Conservation (phyloP, 2,329 filamentous ascomycete genomes). For the Delphinella strobiligena region DNA sequence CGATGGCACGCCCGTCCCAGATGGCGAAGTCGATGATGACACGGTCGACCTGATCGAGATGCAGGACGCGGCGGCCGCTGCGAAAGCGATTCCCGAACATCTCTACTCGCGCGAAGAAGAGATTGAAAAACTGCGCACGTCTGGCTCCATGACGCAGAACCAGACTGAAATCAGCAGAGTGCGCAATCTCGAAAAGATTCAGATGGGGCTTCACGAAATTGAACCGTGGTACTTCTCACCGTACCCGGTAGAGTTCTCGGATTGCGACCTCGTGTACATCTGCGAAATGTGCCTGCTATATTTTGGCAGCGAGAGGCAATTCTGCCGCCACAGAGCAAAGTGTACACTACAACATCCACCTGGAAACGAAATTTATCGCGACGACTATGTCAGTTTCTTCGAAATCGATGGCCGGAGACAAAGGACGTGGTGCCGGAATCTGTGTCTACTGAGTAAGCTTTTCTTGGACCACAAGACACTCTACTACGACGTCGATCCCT, state of each 20-base stretch:
- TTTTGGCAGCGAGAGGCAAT: slow-evolving; percentile 71
- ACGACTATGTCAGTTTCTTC: slow-evolving; percentile 88
- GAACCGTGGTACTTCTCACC: slow-evolving; percentile 99
- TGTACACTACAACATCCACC: slow-evolving; percentile 86
- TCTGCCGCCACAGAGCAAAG: slow-evolving; percentile 75
- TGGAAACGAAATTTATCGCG: slow-evolving; percentile 95
- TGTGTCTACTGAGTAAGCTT: slow-evolving; percentile 88
- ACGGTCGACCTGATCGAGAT: slow-evolving; percentile 41
- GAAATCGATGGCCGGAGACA: slow-evolving; percentile 94
- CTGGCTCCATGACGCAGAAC: slow-evolving; percentile 97
- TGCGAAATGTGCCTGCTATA: slow-evolving; percentile 96
- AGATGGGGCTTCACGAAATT: slow-evolving; percentile 84
- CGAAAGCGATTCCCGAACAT: slow-evolving; percentile 39
- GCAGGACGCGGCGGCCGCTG: slow-evolving; percentile 36
- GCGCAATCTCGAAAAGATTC: slow-evolving; percentile 83
- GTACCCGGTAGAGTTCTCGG: slow-evolving; percentile 79
- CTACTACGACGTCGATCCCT: slow-evolving; percentile 99
- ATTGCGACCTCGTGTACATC: slow-evolving; percentile 84
- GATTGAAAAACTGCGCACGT: slow-evolving; percentile 88
- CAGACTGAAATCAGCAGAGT: slow-evolving; percentile 94
- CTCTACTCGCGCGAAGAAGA: slow-evolving; percentile 73
- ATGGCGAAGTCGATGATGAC: slow-evolving; percentile 36
- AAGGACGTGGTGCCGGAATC: slow-evolving; percentile 89
- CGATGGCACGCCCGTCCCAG: slow-evolving; percentile 36
- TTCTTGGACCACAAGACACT: slow-evolving; percentile 97